Evolutionary conservation across 768 basidiomycete species (phyloP).

Genomic region (Crucibulum laeve): DNA sequence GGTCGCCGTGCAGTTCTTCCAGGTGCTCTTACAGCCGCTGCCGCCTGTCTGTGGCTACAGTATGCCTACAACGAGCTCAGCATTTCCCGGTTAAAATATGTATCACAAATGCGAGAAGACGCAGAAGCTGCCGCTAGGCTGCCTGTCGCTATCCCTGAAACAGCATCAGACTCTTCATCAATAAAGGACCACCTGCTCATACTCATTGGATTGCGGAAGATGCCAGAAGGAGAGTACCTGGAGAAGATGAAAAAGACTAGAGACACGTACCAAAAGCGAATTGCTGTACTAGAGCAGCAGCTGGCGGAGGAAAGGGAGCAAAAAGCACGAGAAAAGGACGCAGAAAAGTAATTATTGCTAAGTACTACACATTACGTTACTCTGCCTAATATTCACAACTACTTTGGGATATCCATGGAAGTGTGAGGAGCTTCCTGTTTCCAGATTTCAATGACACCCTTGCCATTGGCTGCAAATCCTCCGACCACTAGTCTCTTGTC

Average conservation of each 20-base stretch:
- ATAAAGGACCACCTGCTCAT: slow-evolving; percentile 36
- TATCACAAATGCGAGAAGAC: slow-evolving; percentile 31
- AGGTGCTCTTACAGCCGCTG: slow-evolving; percentile 55
- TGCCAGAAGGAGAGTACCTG: slow-evolving; percentile 76
- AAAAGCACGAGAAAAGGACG: slow-evolving; percentile 10
- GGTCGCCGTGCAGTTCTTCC: slow-evolving; percentile 53
- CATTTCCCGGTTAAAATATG: slow-evolving; percentile 54
- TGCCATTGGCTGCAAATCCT: slow-evolving; percentile 53
- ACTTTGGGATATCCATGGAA: background rate
- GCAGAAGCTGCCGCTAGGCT: slow-evolving; percentile 7
- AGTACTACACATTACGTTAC: background rate
- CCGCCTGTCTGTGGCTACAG: slow-evolving; percentile 62
- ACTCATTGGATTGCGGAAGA: slow-evolving; percentile 44
- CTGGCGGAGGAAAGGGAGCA: slow-evolving; percentile 28
- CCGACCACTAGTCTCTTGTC: slow-evolving; percentile 52
- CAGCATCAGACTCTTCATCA: slow-evolving; percentile 8
- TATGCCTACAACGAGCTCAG: slow-evolving; percentile 65
- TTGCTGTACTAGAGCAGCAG: slow-evolving; percentile 51
- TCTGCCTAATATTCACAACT: background rate
- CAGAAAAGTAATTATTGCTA: background rate
- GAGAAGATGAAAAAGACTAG: slow-evolving; percentile 52
- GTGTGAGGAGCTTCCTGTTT: slow-evolving; percentile 20
- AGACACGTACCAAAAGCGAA: slow-evolving; percentile 48
- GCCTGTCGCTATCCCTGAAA: slow-evolving; percentile 1
- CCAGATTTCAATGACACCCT: slow-evolving; percentile 67